Base-by-base conservation (phyloP, 495 filamentous ascomycete species). In the Xylaria nigripes region DNA sequence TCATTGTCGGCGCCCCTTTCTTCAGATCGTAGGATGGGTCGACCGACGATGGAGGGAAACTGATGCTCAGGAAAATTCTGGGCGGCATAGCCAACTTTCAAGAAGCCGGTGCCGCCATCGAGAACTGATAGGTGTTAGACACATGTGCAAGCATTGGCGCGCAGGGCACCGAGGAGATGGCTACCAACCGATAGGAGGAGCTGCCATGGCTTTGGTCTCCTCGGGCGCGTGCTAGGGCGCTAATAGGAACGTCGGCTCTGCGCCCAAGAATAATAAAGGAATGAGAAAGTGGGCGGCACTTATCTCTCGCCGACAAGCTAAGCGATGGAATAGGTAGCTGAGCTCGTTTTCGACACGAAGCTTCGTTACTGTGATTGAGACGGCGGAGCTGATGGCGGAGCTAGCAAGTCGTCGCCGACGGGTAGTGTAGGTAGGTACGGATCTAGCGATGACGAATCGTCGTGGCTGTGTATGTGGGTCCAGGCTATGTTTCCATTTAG, bases 61-160 rank as follows among this genome's bases (percentile, higher is more conserved):
- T 97, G 93, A 71, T 90, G 86, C 78, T 96, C 92, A 66, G 93
- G 93, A 73, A 97, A 99, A 76, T 99, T 97, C 81, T 97, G 88
- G 59, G 82, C 90, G 56, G 93, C 94, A 79, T 96, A 97, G 70
- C 93, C 93, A 73, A 95, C 93, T 75, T 99, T 99, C 71, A 97
- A 86, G 82, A 97, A 99, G 71, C 93, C 93, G 66, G 93, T 98
- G 74, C 93, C 93, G 81, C 94, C 94, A 82, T 98, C 93, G 81
- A 98, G 91, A 68, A 98, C 93, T 97, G 50, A 18, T 36, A 22
- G 2, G 13, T 15, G 52, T 32, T 44, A 54, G 45, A 19, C 13
- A 19, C 1, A 19, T 24, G 25, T 24, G 38, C 24, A 43, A 34
- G 50, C 21, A 47, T 43, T 49, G 49, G 59, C 56, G 55, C 24